Conservation (phyloP, 306 rosid genomes). For the Gleditsia sinensis region DNA sequence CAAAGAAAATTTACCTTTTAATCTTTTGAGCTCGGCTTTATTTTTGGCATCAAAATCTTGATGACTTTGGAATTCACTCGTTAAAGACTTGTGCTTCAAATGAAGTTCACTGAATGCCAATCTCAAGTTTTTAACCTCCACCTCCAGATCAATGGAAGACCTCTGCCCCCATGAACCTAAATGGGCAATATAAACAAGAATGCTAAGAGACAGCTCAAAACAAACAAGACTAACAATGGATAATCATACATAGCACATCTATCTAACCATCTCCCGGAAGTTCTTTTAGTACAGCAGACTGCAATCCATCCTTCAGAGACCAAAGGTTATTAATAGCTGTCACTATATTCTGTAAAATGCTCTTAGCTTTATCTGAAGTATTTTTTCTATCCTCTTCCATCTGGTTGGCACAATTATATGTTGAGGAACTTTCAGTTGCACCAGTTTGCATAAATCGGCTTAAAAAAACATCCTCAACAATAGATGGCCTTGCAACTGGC, state of each 20-base stretch:
- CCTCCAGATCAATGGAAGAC: constrained; percentile 45
- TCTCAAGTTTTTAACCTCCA: constrained; percentile 68
- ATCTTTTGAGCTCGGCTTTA: constrained; percentile 58
- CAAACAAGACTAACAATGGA: constrained; percentile 15
- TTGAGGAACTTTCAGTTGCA: constrained; percentile 88
- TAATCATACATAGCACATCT: constrained; percentile 13
- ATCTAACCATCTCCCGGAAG: constrained; percentile 70
- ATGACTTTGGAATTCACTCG: constrained; percentile 62
- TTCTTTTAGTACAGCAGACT: constrained; percentile 46
- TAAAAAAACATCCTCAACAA: constrained; percentile 70
- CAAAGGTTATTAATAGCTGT: constrained; percentile 57
- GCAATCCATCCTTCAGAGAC: constrained; percentile 66
- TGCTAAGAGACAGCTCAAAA: constrained; percentile 29
- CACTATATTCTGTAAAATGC: constrained; percentile 46
- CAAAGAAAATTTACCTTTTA: constrained; percentile 56
- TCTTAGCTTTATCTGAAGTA: constrained; percentile 45
- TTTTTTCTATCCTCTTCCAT: constrained; percentile 51
- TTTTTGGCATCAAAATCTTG: constrained; percentile 66
- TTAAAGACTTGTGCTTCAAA: constrained; percentile 64
- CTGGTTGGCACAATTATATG: constrained; percentile 37
- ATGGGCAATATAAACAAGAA: constrained; percentile 38
- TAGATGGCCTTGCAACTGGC: constrained; percentile 62
- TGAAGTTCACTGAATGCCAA: constrained; percentile 57
- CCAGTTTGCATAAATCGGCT: constrained; percentile 75
- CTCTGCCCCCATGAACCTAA: constrained; percentile 60